Conservation (phyloP, 2,329 filamentous ascomycete genomes). For the Penicillium vulpinum region DNA sequence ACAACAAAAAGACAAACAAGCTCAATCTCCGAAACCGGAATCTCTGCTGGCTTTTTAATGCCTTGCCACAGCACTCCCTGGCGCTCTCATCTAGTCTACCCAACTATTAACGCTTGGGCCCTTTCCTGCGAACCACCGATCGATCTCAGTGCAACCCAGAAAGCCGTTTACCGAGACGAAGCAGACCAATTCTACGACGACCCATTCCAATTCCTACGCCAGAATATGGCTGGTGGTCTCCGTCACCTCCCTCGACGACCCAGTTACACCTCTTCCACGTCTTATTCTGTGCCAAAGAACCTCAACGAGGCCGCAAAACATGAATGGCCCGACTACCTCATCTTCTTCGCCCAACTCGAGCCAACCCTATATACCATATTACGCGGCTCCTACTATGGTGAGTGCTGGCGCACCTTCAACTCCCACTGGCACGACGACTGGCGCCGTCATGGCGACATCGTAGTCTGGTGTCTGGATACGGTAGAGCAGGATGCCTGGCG, state of each 20-base stretch:
- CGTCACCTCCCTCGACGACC: slow-evolving; percentile 35
- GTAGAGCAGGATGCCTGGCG: slow-evolving; percentile 39
- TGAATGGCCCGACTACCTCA: slow-evolving; percentile 50
- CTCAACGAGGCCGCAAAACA: slow-evolving; percentile 22
- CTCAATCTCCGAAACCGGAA: slow-evolving; percentile 30
- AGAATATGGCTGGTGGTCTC: slow-evolving; percentile 51
- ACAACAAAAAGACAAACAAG: slow-evolving; percentile 31
- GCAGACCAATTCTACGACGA: slow-evolving; percentile 84
- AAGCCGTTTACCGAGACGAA: slow-evolving; percentile 76
- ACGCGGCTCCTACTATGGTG: slow-evolving; percentile 51
- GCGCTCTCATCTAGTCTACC: slow-evolving; percentile 81
- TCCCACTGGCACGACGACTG: slow-evolving; percentile 64
- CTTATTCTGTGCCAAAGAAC: not conserved
- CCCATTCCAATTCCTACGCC: slow-evolving; percentile 58
- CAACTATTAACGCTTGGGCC: slow-evolving; percentile 74
- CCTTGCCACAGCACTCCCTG: slow-evolving; percentile 96
- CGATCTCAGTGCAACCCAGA: slow-evolving; percentile 59
- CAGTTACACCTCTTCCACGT: slow-evolving; percentile 27
- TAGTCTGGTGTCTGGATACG: slow-evolving; percentile 58
- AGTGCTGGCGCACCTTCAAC: slow-evolving; percentile 63
- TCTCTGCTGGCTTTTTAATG: slow-evolving; percentile 76
- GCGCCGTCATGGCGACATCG: slow-evolving; percentile 61
- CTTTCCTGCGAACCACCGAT: slow-evolving; percentile 89
- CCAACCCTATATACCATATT: slow-evolving; percentile 48
- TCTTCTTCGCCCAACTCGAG: slow-evolving; percentile 61